Evolutionary conservation across 495 filamentous ascomycete genomes (phyloP).

Genomic region (Penicillium canescens): DNA sequence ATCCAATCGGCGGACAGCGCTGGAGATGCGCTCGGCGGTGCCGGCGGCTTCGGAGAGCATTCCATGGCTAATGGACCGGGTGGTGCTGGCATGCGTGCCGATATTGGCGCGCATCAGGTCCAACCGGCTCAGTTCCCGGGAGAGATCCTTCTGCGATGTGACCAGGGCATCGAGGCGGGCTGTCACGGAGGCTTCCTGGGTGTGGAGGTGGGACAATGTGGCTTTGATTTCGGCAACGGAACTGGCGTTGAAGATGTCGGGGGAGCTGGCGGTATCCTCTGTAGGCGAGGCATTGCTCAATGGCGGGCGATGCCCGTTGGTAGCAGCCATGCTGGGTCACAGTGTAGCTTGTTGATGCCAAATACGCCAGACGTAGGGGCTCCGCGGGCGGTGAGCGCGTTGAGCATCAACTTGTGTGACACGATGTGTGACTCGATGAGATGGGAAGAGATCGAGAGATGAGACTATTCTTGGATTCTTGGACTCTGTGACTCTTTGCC

Average conservation of each 20-base stretch:
- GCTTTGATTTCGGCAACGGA: constrained; percentile 77
- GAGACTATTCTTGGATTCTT: too few species aligned
- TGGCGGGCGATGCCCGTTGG: constrained; percentile 30
- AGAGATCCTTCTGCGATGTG: constrained; percentile 77
- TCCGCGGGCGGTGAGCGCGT: constrained; percentile 33
- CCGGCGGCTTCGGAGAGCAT: constrained; percentile 83
- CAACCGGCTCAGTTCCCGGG: constrained; percentile 79
- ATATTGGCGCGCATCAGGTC: constrained; percentile 88
- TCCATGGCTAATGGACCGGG: constrained; percentile 78
- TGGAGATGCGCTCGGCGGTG: constrained; percentile 84
- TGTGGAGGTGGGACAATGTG: constrained; percentile 69
- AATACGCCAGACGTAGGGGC: constrained; percentile 17
- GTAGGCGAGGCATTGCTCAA: neutral
- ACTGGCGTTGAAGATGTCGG: constrained; percentile 65
- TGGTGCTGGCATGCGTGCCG: constrained; percentile 82
- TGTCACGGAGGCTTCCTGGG: constrained; percentile 73
- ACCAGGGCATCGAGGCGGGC: constrained; percentile 72
- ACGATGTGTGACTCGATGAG: neutral
- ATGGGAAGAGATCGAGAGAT: neutral
- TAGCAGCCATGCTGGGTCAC: constrained; percentile 18
- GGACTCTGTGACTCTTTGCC: neutral
- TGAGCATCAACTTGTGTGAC: constrained; percentile 1
- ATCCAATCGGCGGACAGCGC: constrained; percentile 82
- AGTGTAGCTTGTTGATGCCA: constrained; percentile 22
- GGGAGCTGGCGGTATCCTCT: constrained; percentile 10